Percentiles rank a stretch among this genome's conserved stretches.
Evolutionary conservation across 108 stramenopile genomes (phyloP).

Genomic region (Skeletonema grethae): DNA sequence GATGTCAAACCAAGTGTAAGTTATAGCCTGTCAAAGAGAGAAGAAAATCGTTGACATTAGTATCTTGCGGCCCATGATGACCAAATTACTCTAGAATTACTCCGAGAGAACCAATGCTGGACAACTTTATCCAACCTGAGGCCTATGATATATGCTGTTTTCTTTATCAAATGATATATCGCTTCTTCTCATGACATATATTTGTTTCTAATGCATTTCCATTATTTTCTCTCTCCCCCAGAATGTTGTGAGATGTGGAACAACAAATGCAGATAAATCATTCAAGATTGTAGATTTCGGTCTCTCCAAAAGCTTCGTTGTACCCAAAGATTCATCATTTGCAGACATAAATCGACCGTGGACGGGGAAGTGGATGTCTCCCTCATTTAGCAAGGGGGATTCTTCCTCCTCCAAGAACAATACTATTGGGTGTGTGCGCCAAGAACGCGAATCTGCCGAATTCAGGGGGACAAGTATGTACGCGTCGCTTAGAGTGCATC

Average conservation of each 20-base stretch:
- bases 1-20: slow-evolving; percentile 78
- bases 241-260: slow-evolving; percentile 69
- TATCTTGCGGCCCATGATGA: neutral
- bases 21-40: neutral
- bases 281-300: slow-evolving; percentile 86
- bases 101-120: slow-evolving; percentile 16
- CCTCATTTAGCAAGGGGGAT: slow-evolving; percentile 13
- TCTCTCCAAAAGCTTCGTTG: slow-evolving; percentile 80
- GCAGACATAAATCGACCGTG: slow-evolving; percentile 65
- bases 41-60: neutral
- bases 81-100: slow-evolving; percentile 18
- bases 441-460: slow-evolving; percentile 74
- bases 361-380: slow-evolving; percentile 64
- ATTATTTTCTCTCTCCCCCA: neutral
- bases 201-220: neutral
- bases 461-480: slow-evolving; percentile 90
- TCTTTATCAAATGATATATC: neutral
- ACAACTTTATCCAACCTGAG: slow-evolving; percentile 19
- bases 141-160: neutral
- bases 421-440: slow-evolving; percentile 51
- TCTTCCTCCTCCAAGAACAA: neutral
- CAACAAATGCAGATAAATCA: slow-evolving; percentile 30
- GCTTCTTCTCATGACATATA: neutral
- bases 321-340: slow-evolving; percentile 63
- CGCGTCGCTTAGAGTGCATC: slow-evolving; percentile 80